These are phyloP conservation scores for Hypoxylon sp. DNA, from an alignment of 2,329 filamentous ascomycete genomes.

Conservation along the genomic window DNA sequence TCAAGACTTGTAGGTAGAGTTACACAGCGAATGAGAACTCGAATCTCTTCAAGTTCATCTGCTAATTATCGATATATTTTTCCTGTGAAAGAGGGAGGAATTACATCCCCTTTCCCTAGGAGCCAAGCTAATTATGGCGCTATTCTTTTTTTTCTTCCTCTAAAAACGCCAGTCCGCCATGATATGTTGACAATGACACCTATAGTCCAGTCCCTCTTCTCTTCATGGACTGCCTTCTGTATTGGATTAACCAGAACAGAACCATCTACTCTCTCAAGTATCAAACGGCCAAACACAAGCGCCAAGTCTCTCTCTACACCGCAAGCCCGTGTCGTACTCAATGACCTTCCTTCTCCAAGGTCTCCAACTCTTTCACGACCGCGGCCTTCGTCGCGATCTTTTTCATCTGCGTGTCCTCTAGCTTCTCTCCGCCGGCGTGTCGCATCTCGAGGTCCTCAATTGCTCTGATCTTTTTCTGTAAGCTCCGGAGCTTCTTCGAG, in stretches of 20 bases:
- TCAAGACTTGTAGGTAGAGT: not conserved
- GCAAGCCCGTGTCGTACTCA: constrained; percentile 9
- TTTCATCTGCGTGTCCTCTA: constrained; percentile 98
- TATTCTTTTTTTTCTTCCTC: constrained; percentile 21
- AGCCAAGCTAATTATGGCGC: constrained; percentile 7
- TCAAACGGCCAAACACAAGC: constrained; percentile 6
- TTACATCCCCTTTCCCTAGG: constrained; percentile 5
- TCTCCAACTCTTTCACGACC: constrained; percentile 85
- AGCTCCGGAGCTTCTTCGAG: constrained; percentile 92
- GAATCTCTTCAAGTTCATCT: constrained; percentile 8
- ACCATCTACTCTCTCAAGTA: constrained; percentile 9
- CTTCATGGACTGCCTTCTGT: not conserved
- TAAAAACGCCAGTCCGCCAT: constrained; percentile 30
- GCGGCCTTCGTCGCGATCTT: constrained; percentile 92
- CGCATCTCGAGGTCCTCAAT: constrained; percentile 99
- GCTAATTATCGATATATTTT: constrained; percentile 14
- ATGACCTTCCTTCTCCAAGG: constrained; percentile 58
- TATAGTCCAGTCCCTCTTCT: constrained; percentile 20
- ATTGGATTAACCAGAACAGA: constrained; percentile 34
- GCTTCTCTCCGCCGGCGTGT: constrained; percentile 90
- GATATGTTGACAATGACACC: constrained; percentile 19
- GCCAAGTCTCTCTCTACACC: not conserved
- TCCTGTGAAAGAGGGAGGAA: not conserved
- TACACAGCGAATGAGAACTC: not conserved
- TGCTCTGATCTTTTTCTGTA: constrained; percentile 96